Evolutionary conservation across 1,284 basidiomycete species (phyloP).

Genomic region (Apiotrichum veenhuisii): DNA sequence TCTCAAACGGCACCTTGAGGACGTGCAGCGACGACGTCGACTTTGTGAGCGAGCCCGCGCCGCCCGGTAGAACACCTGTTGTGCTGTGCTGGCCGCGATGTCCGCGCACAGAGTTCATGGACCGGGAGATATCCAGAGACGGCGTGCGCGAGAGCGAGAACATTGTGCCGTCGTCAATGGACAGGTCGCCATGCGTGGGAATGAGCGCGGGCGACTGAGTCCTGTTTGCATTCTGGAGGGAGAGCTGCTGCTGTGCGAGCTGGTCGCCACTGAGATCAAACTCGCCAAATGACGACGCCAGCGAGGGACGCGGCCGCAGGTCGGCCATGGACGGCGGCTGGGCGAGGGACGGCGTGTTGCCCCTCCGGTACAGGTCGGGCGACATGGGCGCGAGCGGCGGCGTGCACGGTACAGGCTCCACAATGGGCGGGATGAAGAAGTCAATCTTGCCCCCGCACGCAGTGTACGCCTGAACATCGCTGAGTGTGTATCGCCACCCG

Average conservation of each 20-base stretch:
- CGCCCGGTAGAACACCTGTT: background rate
- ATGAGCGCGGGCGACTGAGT: too few species aligned
- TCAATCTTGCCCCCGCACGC: slow-evolving; percentile 34
- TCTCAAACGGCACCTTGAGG: slow-evolving; percentile 4
- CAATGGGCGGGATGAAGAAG: slow-evolving; percentile 39
- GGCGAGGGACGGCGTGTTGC: too few species aligned
- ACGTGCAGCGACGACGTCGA: background rate
- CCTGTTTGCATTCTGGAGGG: too few species aligned
- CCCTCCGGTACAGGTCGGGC: background rate
- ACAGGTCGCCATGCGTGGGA: background rate
- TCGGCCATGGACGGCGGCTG: background rate
- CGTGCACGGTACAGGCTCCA: background rate
- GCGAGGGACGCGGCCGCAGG: background rate
- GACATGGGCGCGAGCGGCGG: background rate
- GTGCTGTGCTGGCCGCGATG: slow-evolving; percentile 8
- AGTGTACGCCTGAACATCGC: slow-evolving; percentile 38
- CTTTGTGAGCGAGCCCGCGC: background rate
- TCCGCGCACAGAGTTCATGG: background rate
- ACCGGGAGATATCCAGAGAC: slow-evolving; percentile 6
- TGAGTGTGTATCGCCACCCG: slow-evolving; percentile 36
- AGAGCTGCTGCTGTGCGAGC: too few species aligned
- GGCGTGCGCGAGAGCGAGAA: slow-evolving; percentile 3
- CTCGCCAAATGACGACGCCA: background rate
- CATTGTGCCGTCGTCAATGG: background rate
- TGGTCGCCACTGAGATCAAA: background rate